Evolutionary conservation across 306 rosid species (phyloP).

Genomic region (Dryas alaskensis): DNA sequence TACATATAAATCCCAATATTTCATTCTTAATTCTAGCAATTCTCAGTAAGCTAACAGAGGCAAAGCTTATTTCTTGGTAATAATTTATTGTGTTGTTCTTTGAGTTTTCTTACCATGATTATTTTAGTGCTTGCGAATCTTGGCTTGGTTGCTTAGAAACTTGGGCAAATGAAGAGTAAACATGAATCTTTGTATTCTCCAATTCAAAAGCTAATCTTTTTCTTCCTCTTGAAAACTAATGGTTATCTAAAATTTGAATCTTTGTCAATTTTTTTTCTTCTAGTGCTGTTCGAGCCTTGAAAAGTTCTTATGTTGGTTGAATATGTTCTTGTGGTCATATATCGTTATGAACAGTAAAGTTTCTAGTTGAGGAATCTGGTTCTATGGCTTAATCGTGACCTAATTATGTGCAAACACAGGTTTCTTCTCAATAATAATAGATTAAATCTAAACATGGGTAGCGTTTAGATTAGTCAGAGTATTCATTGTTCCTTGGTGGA

Average conservation of each 20-base stretch:
- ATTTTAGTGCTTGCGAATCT: background rate
- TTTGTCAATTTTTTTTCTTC: background rate
- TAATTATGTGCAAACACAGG: background rate
- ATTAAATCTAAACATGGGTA: background rate
- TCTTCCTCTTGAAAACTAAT: background rate
- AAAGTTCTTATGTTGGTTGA: background rate
- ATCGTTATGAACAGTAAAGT: background rate
- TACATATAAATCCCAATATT: background rate
- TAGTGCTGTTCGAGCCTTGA: background rate
- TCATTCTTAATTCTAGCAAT: background rate
- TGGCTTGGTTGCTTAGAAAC: background rate
- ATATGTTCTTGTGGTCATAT: background rate
- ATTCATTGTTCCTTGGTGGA: background rate
- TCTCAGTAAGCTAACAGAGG: background rate
- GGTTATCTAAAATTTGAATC: background rate
- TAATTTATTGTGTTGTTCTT: background rate
- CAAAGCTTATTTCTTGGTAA: background rate
- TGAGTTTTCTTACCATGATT: background rate
- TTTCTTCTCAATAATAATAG: background rate
- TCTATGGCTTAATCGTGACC: background rate
- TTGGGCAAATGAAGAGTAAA: background rate
- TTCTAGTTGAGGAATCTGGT: background rate
- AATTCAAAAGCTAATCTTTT: background rate
- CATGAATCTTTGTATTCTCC: background rate
- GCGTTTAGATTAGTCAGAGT: background rate